Conservation (phyloP, 2,329 filamentous ascomycete genomes). For the Penicillium brasilianum region DNA sequence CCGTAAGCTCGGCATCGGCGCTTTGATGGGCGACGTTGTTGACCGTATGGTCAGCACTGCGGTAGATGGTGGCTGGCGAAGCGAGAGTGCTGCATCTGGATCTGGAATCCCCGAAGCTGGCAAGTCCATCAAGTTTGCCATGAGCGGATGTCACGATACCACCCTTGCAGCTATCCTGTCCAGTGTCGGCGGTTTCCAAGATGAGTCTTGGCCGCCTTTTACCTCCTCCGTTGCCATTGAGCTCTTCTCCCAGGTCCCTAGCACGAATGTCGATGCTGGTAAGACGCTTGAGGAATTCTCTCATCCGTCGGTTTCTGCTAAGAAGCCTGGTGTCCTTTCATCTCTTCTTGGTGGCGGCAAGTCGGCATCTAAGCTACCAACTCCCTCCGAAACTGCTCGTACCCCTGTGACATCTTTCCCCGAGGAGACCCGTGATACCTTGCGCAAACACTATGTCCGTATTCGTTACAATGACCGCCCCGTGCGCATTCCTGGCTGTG, state of each 20-base stretch:
- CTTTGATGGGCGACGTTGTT: conserved; percentile 81
- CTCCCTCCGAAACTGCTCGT: conserved; percentile 41
- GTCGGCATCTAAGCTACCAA: conserved; percentile 17
- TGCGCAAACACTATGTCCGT: conserved; percentile 79
- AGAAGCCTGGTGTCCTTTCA: conserved; percentile 40
- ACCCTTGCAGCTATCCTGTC: conserved; percentile 80
- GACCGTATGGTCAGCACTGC: conserved; percentile 71
- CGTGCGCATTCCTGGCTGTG: conserved; percentile 81
- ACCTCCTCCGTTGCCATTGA: conserved; percentile 92
- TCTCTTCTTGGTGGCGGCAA: conserved; percentile 34
- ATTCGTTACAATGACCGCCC: conserved; percentile 88
- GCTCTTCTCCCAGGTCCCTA: conserved; percentile 69
- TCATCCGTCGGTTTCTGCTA: conserved; percentile 31
- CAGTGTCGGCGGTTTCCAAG: conserved; percentile 78
- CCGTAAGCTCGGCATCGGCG: conserved; percentile 84
- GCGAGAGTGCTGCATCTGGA: conserved; percentile 58
- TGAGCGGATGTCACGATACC: conserved; percentile 92
- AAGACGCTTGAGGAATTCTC: conserved; percentile 33
- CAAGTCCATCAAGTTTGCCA: conserved; percentile 68
- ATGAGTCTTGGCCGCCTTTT: conserved; percentile 83
- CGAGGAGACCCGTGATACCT: conserved; percentile 33
- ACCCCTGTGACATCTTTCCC: conserved; percentile 38
- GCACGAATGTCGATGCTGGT: conserved; percentile 22
- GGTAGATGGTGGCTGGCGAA: conserved; percentile 62
- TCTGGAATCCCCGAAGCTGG: conserved; percentile 44